Evolutionary conservation across 257 asterid genomes (phyloP).

Genomic region (Nicotiana paniculata): DNA sequence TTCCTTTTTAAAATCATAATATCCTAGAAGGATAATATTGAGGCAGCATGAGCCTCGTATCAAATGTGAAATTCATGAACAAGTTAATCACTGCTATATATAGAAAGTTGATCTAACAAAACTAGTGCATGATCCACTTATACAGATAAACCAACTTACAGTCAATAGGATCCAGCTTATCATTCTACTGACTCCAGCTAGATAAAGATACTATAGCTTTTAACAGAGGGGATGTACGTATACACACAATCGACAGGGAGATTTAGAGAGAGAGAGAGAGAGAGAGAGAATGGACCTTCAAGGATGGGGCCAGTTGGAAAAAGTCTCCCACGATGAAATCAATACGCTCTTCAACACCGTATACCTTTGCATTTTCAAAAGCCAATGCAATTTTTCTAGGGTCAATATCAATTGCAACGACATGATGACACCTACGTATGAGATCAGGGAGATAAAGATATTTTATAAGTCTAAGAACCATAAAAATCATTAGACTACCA

Average conservation of each 20-base stretch:
- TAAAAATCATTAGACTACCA: neutral
- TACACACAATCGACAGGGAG: neutral
- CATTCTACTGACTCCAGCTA: neutral
- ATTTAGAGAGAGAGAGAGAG: too few species aligned
- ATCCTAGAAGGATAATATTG: neutral
- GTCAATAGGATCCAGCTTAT: neutral
- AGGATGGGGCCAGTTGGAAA: slow-evolving; percentile 69
- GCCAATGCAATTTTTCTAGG: slow-evolving; percentile 60
- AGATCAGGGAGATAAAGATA: neutral
- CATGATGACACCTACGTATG: slow-evolving; percentile 49
- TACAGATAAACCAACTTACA: neutral
- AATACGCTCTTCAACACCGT: slow-evolving; percentile 73
- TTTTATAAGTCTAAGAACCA: neutral
- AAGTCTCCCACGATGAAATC: slow-evolving; percentile 82
- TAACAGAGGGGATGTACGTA: neutral
- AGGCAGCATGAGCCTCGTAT: neutral
- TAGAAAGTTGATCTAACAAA: neutral
- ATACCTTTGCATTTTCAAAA: slow-evolving; percentile 63
- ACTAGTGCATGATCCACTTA: neutral
- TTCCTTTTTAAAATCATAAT: neutral
- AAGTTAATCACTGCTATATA: neutral
- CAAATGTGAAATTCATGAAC: neutral
- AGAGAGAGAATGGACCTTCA: slow-evolving; percentile 42
- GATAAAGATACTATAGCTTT: neutral
- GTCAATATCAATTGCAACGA: slow-evolving; percentile 80